Evolutionary conservation across 305 asterid species (phyloP), one percentile per base, ranked within the genome.

Genomic region (Fraxinus latifolia): DNA sequence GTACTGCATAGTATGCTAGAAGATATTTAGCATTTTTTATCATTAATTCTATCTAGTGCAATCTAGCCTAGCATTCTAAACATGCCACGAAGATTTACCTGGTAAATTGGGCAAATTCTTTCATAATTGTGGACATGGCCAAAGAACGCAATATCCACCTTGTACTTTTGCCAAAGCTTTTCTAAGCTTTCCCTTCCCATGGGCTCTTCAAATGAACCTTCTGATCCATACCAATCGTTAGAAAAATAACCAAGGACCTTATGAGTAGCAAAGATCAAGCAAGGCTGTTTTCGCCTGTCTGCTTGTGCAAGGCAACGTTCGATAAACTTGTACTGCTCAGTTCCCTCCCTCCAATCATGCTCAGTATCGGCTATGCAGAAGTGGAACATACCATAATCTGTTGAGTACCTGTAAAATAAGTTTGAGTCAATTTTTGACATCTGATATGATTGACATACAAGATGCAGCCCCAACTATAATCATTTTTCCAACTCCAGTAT

Each of bases 41-140:
- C 55, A 12, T 44, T 4, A 47, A 47, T 15, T 14, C 7, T 0
- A 14, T 47, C 7, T 15, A 47, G 7, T 47, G 19, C 7, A 12
- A 47, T 47, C 60, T 1, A 47, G 60, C 19, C 19, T 4, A 47
- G 60, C 60, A 14, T 15, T 47, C 60, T 15, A 47, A 47, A 47
- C 19, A 47, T 15, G 7, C 60, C 19, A 50, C 0, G 15, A 15
- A n/a, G 60, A 15, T 3, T 0, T 82, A 87, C 93, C 92, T 89
- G 91, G 83, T 90, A 90, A 65, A 90, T 87, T 5, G 90, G 90
- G 74, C 92, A 89, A 68, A 79, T 84, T 70, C 92, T 87, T 85
- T 90, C 92, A 5, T 90, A 90, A 81, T 86, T 89, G 67, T 87
- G 93, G 23, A 87, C 93, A 9, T 89, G 92, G 0, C 92, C 93